Percentiles rank a stretch among this genome's conserved stretches.
These are phyloP conservation scores for Lecanosticta acicola DNA, from an alignment of 2,329 filamentous ascomycete species.

Conservation along the genomic window DNA sequence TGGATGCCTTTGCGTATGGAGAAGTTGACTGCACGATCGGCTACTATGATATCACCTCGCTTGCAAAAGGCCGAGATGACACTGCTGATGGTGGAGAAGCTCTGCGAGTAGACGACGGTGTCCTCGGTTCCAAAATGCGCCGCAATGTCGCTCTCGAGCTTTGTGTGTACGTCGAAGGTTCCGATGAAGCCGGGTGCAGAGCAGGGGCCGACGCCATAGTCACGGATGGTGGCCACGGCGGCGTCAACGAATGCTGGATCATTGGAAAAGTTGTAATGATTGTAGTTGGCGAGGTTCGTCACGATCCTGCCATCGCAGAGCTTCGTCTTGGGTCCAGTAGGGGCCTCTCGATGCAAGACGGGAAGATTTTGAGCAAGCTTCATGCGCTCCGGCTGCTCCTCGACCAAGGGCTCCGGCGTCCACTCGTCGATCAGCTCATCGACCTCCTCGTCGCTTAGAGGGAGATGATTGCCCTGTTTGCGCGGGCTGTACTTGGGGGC, in stretches of 20 bases:
- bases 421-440: slow-evolving; percentile 95
- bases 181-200: slow-evolving; percentile 96
- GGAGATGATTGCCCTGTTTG: slow-evolving; percentile 77
- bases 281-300: slow-evolving; percentile 87
- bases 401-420: slow-evolving; percentile 86
- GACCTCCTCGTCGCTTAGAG: slow-evolving; percentile 89
- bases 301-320: slow-evolving; percentile 59
- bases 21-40: slow-evolving; percentile 87
- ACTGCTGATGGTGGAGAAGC: slow-evolving; percentile 89
- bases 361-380: no score
- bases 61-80: slow-evolving; percentile 96
- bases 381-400: slow-evolving; percentile 53
- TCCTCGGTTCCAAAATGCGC: slow-evolving; percentile 78
- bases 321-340: neutral
- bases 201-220: slow-evolving; percentile 92
- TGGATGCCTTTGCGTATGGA: slow-evolving; percentile 90
- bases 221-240: slow-evolving; percentile 85
- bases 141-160: slow-evolving; percentile 88
- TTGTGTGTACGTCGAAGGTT: slow-evolving; percentile 95
- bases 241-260: slow-evolving; percentile 91
- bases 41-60: slow-evolving; percentile 92
- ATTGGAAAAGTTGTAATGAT: slow-evolving; percentile 93
- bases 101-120: slow-evolving; percentile 91
- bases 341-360: no score
- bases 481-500: slow-evolving; percentile 86